Percentiles rank a stretch among this genome's conserved stretches.
phyloP scores from a whole-genome alignment of 2,329 filamentous ascomycete species.

The Incumbomyces delicatus region DNA sequence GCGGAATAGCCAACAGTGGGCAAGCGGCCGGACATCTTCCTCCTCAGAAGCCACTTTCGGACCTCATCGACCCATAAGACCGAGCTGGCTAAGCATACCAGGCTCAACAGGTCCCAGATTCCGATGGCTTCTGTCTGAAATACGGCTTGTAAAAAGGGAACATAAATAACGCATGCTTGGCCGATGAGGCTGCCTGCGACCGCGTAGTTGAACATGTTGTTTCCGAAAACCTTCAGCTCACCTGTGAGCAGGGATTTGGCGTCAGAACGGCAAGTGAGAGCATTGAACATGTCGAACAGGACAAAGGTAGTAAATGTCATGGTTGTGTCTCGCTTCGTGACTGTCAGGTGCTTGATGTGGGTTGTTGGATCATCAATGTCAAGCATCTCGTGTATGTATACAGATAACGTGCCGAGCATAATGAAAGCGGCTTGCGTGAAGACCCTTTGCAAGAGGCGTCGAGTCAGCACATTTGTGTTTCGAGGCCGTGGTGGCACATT shows the following conservation, averaged over 20 bases:
- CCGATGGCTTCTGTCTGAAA: constrained; percentile 89
- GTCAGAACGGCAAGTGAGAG: constrained; percentile 82
- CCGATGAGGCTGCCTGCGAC: constrained; percentile 76
- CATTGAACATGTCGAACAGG: constrained; percentile 99
- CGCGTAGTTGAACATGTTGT: constrained; percentile 94
- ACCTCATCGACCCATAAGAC: constrained; percentile 94
- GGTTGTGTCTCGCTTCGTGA: constrained; percentile 89
- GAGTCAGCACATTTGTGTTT: constrained; percentile 84
- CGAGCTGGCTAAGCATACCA: constrained; percentile 68
- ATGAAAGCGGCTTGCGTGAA: constrained; percentile 80
- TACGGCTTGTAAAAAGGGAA: constrained; percentile 83
- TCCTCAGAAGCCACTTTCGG: constrained; percentile 61
- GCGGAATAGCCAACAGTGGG: constrained; percentile 20
- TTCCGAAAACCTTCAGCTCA: constrained; percentile 72
- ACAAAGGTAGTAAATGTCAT: constrained; percentile 99
- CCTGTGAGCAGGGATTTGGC: constrained; percentile 80
- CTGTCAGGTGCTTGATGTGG: constrained; percentile 41
- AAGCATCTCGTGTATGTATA: constrained; percentile 87
- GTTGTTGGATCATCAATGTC: constrained; percentile 47
- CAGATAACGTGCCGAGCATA: constrained; percentile 80
- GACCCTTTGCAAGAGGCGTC: constrained; percentile 69
- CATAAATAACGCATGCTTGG: constrained; percentile 85
- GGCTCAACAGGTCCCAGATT: constrained; percentile 60
- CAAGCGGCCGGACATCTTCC: constrained; percentile 30
- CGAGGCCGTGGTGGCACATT: constrained; percentile 76